Percentiles rank a stretch among this genome's conserved stretches.
Conservation (phyloP, 805 yeast species). For the Candida wancherniae region DNA sequence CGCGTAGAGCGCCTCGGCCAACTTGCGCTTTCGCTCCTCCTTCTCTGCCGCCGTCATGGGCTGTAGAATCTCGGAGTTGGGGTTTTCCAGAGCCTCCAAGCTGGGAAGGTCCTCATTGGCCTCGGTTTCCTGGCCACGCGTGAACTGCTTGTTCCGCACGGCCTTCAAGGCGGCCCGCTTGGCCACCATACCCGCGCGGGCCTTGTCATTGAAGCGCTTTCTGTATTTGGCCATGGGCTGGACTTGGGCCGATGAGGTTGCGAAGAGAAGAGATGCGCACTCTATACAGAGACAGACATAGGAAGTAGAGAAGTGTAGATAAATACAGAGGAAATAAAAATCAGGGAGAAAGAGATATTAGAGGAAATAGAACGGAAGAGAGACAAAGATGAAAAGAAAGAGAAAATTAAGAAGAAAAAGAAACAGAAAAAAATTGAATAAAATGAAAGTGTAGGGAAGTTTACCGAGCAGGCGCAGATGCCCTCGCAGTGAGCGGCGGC, state of each 20-base stretch:
- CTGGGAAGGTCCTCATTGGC: constrained; percentile 12
- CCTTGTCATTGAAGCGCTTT: constrained; percentile 77
- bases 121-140: constrained; percentile 34
- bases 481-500: too few relatives aligned
- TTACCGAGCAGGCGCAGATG: too few relatives aligned
- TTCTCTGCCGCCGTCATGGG: constrained; percentile 66
- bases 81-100: neutral
- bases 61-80: constrained; percentile 55
- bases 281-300: too few relatives aligned
- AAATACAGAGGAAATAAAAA: neutral
- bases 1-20: constrained; percentile 52
- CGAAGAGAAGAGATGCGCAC: neutral
- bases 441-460: too few relatives aligned
- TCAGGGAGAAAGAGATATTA: too few relatives aligned
- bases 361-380: too few relatives aligned
- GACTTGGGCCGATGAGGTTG: neutral
- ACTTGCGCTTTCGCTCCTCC: constrained; percentile 56
- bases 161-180: constrained; percentile 65
- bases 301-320: neutral
- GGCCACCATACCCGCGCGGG: constrained; percentile 77
- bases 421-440: too few relatives aligned
- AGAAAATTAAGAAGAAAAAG: too few relatives aligned
- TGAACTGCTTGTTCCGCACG: constrained; percentile 67
- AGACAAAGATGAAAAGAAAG: too few relatives aligned
- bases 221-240: constrained; percentile 75